A percentile compares a stretch with the other conserved stretches of the same genome.
phyloP scores from a whole-genome alignment of 257 asterid genomes.

The Solanum paucissectum region DNA sequence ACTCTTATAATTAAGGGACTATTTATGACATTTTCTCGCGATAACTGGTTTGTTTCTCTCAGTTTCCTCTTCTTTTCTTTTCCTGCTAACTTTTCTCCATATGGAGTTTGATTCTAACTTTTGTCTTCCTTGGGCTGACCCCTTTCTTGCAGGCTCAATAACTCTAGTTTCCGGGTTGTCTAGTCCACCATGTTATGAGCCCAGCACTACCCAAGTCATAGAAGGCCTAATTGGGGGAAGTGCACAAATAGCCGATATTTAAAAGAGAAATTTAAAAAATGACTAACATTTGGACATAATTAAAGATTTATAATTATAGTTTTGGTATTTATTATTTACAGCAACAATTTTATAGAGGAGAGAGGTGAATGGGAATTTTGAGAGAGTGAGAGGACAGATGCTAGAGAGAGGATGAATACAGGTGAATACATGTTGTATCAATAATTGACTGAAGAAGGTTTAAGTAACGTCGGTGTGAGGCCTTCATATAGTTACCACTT shows the following conservation, averaged over 20 bases:
- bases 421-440: too few relatives aligned
- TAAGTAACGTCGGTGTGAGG: too few relatives aligned
- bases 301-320: too few relatives aligned
- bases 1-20: too few relatives aligned
- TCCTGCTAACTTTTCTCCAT: not conserved
- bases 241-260: not conserved
- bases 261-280: too few relatives aligned
- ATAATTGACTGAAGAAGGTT: not conserved
- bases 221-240: not conserved
- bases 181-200: not conserved
- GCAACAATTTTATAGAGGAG: not conserved
- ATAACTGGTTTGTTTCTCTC: not conserved
- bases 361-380: accelerated
- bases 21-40: too few relatives aligned
- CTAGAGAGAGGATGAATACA: not conserved
- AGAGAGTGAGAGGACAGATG: not conserved
- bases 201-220: not conserved
- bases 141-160: not conserved
- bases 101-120: not conserved
- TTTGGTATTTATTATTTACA: too few relatives aligned
- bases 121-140: not conserved
- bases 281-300: too few relatives aligned
- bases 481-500: not conserved
- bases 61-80: not conserved
- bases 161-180: not conserved